These are phyloP conservation scores for Chlorophyllum brunneum DNA, from an alignment of 768 basidiomycete species.

Conservation along the genomic window DNA sequence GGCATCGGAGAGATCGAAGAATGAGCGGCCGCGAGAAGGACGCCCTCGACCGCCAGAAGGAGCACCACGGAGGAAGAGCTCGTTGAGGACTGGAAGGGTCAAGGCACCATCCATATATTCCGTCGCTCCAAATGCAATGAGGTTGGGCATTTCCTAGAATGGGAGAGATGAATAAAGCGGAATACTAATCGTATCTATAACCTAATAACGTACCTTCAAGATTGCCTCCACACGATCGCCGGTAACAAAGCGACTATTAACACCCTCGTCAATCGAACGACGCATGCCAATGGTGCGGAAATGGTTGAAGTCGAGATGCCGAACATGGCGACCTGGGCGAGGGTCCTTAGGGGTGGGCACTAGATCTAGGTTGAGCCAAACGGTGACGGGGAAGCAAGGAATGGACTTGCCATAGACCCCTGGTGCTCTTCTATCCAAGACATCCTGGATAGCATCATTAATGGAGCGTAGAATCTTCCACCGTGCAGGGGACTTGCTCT, in stretches of 20 bases:
- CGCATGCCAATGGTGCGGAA: conserved; percentile 97
- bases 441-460: conserved; percentile 71
- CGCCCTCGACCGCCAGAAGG: conserved; percentile 68
- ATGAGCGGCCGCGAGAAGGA: conserved; percentile 57
- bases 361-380: conserved; percentile 22
- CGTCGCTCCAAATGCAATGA: conserved; percentile 88
- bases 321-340: conserved; percentile 75
- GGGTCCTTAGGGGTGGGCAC: conserved; percentile 70
- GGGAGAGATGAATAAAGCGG: conserved; percentile 12
- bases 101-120: conserved; percentile 98
- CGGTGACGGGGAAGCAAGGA: conserved; percentile 5
- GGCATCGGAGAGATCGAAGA: conserved; percentile 47
- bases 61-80: conserved; percentile 83
- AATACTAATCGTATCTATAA: conserved; percentile 8
- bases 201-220: conserved; percentile 53
- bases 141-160: conserved; percentile 80
- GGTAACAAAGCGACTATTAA: conserved; percentile 90
- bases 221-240: conserved; percentile 77
- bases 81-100: conserved; percentile 78
- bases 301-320: conserved; percentile 90
- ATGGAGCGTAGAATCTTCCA: conserved; percentile 83
- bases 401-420: conserved; percentile 63
- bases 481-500: conserved; percentile 78
- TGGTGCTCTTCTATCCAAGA: conserved; percentile 57
- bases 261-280: conserved; percentile 85